phyloP scores from a whole-genome alignment of 306 rosid genomes.

The Geum urbanum region DNA sequence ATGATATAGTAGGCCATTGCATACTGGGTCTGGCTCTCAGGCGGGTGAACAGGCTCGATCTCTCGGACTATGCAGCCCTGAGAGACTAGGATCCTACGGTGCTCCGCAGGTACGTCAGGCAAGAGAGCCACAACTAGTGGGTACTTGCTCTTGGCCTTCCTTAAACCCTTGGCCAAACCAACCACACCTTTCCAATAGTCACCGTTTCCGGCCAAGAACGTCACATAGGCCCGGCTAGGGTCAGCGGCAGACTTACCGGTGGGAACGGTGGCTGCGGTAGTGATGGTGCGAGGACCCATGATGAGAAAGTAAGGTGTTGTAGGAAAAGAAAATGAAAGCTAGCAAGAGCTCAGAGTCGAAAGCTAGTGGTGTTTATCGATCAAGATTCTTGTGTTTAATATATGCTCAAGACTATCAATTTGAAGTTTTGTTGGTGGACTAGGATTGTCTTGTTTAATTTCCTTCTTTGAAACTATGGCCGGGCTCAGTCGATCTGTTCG shows the following conservation, averaged over 20 bases:
- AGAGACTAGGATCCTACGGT: slow-evolving; percentile 45
- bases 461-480: no score
- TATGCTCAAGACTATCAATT: no score
- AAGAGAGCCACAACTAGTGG: slow-evolving; percentile 72
- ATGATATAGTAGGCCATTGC: slow-evolving; percentile 82
- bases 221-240: slow-evolving; percentile 49
- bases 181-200: slow-evolving; percentile 80
- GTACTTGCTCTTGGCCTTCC: slow-evolving; percentile 52
- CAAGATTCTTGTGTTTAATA: no score
- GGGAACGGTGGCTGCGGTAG: slow-evolving; percentile 5
- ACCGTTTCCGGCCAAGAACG: slow-evolving; percentile 73
- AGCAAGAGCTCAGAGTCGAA: no score
- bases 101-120: slow-evolving; percentile 74
- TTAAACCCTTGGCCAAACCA: slow-evolving; percentile 78
- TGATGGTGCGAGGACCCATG: slow-evolving; percentile 57
- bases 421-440: no score
- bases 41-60: slow-evolving; percentile 67
- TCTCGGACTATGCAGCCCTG: slow-evolving; percentile 66
- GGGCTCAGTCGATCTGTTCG: not conserved
- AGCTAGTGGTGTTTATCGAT: no score
- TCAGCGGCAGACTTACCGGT: slow-evolving; percentile 5
- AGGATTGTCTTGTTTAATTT: no score
- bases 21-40: slow-evolving; percentile 60
- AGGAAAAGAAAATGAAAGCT: no score
- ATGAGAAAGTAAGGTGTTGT: not conserved